A percentile compares a stretch with the other conserved stretches of the same genome.
Evolutionary conservation across 768 basidiomycete species (phyloP).

Genomic region (Boletus tylopilopsis): DNA sequence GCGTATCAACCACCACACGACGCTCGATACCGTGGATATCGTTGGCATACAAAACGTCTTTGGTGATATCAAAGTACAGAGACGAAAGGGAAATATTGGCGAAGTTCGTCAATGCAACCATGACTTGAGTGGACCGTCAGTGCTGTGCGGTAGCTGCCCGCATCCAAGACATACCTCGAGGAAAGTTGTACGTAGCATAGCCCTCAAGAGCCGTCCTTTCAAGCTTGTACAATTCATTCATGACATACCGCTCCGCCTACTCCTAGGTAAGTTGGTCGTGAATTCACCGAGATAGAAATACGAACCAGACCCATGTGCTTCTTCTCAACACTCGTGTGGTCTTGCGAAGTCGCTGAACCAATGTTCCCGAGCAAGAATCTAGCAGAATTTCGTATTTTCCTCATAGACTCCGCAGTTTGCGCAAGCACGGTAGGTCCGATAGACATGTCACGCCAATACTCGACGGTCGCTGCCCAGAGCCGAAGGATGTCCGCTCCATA

Average conservation of each 20-base stretch:
- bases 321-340: conserved; percentile 12
- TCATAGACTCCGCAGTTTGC: conserved; percentile 69
- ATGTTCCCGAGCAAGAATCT: conserved; percentile 86
- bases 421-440: conserved; percentile 76
- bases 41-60: conserved; percentile 86
- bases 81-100: conserved; percentile 83
- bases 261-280: conserved; percentile 5
- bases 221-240: conserved; percentile 76
- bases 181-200: conserved; percentile 76
- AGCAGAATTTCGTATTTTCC: conserved; percentile 83
- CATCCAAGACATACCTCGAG: conserved; percentile 53
- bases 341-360: conserved; percentile 27
- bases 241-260: conserved; percentile 81
- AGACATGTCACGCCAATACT: conserved; percentile 85
- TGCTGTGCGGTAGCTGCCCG: neutral
- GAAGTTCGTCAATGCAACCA: conserved; percentile 70
- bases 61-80: conserved; percentile 88
- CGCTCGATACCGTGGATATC: conserved; percentile 47
- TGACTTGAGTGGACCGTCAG: conserved; percentile 45
- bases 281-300: neutral
- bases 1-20: conserved; percentile 61
- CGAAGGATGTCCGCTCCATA: conserved; percentile 87
- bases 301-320: conserved; percentile 64
- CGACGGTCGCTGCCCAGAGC: conserved; percentile 88
- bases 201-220: conserved; percentile 64